These are phyloP conservation scores for Imleria badia DNA, from an alignment of 768 basidiomycete genomes.

Conservation along the genomic window DNA sequence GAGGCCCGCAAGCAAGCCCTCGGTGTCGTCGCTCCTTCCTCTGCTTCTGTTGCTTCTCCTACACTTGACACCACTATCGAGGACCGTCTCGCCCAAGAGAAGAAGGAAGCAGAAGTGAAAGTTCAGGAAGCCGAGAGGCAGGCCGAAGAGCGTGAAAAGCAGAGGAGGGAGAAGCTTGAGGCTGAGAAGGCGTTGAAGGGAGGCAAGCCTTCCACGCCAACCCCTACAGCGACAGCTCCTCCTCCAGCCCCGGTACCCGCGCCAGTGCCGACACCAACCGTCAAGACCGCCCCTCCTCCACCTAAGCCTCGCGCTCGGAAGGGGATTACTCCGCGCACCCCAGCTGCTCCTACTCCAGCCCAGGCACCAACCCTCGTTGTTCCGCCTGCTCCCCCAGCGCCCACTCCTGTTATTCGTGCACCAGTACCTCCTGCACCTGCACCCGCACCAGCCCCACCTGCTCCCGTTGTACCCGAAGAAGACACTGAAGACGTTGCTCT, in stretches of 20 bases:
- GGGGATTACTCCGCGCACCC: conserved; percentile 4
- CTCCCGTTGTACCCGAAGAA: conserved; percentile 43
- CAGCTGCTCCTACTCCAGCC: conserved; percentile 23
- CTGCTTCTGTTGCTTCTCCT: conserved; percentile 39
- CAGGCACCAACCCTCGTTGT: conserved; percentile 21
- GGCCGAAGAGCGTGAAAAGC: conserved; percentile 74
- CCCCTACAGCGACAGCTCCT: conserved; percentile 45
- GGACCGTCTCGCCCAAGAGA: conserved; percentile 81
- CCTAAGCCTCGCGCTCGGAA: conserved; percentile 19
- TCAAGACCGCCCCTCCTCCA: conserved; percentile 38
- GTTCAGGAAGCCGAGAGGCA: conserved; percentile 73
- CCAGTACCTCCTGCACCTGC: conserved; percentile 40
- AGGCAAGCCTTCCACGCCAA: conserved; percentile 39
- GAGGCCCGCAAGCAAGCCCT: conserved; percentile 84
- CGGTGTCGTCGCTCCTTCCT: conserved; percentile 57
- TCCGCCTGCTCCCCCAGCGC: conserved; percentile 25
- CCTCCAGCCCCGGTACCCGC: conserved; percentile 39
- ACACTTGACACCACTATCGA: conserved; percentile 78
- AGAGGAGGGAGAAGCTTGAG: conserved; percentile 71
- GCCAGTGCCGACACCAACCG: conserved; percentile 39
- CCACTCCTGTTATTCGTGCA: conserved; percentile 22
- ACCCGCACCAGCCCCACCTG: conserved; percentile 53
- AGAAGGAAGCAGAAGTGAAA: conserved; percentile 89
- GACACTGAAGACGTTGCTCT: conserved; percentile 80
- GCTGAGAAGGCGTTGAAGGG: conserved; percentile 67